These are phyloP conservation scores for Pedinophyceae sp. DNA, from an alignment of 139 green algal genomes.

Conservation along the genomic window DNA sequence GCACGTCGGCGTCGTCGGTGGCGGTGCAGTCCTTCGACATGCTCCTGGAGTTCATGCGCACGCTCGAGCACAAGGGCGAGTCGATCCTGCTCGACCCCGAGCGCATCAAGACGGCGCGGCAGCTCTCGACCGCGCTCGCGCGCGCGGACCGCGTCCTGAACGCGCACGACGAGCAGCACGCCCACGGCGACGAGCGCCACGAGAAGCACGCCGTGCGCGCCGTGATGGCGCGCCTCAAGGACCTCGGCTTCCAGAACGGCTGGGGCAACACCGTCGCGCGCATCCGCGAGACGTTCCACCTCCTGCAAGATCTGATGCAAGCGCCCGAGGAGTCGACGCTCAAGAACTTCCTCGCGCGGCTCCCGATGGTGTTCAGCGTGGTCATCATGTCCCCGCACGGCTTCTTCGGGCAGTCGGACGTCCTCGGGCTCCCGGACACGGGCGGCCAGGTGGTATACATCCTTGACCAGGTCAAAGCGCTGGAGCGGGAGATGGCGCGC, in stretches of 20 bases:
- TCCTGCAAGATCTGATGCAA: constrained; percentile 57
- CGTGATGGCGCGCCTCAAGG: no score
- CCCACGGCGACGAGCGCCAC: no score
- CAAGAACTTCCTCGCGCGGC: constrained; percentile 41
- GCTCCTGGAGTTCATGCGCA: constrained; percentile 38
- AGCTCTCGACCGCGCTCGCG: constrained; percentile 20
- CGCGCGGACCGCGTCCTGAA: constrained; percentile 28
- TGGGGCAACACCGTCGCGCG: constrained; percentile 45
- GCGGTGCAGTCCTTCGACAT: no score
- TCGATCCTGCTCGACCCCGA: constrained; percentile 29
- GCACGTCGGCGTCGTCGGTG: no score
- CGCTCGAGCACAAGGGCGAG: constrained; percentile 25
- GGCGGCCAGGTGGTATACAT: constrained; percentile 68
- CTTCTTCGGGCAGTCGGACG: constrained; percentile 61
- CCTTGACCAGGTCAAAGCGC: constrained; percentile 50
- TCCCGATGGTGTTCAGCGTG: constrained; percentile 55
- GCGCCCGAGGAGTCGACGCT: constrained; percentile 43
- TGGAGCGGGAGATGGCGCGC: constrained; percentile 46
- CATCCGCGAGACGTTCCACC: constrained; percentile 31
- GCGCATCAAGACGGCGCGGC: constrained; percentile 11
- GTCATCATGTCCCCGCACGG: constrained; percentile 63
- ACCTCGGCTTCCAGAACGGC: constrained; percentile 47
- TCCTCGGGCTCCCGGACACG: constrained; percentile 57
- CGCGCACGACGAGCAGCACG: constrained; percentile 23
- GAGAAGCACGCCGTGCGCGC: no score